Conservation (phyloP, 306 rosid genomes). For the Casuarina equisetifolia region DNA sequence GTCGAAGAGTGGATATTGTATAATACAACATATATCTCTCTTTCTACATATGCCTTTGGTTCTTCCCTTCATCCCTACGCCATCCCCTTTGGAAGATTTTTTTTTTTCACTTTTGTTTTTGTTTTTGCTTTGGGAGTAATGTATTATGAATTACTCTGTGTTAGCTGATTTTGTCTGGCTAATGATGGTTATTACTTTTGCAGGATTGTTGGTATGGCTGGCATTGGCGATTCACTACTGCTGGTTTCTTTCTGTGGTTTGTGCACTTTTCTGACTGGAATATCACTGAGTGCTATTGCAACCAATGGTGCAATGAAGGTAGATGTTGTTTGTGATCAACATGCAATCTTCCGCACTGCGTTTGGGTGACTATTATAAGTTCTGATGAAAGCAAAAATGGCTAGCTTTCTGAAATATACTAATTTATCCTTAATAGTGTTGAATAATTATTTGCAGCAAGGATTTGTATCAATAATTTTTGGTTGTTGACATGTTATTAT, state of each 20-base stretch:
- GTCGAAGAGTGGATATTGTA: not conserved
- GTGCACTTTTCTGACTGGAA: conserved; percentile 92
- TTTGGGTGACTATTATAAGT: not conserved
- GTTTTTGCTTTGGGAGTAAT: too few relatives aligned
- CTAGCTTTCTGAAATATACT: not conserved
- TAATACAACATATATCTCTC: not conserved
- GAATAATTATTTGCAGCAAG: not conserved
- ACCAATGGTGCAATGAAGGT: conserved; percentile 99
- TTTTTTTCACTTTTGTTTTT: too few relatives aligned
- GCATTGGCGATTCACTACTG: conserved; percentile 70
- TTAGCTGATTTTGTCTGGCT: not conserved
- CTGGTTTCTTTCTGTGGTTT: conserved; percentile 82
- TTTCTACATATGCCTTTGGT: not conserved
- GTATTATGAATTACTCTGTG: not conserved
- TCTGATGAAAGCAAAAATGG: not conserved
- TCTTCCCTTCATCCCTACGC: not conserved
- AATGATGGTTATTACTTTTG: not conserved
- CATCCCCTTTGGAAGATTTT: not conserved
- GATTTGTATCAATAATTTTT: not conserved
- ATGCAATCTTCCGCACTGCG: not conserved
- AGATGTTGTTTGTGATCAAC: conserved; percentile 15
- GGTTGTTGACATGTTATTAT: not conserved
- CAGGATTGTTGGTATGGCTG: conserved; percentile 99
- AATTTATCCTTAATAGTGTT: not conserved
- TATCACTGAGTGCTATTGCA: conserved; percentile 97